Conservation (phyloP, 2,329 filamentous ascomycete genomes). For the Cladosporium velox region DNA sequence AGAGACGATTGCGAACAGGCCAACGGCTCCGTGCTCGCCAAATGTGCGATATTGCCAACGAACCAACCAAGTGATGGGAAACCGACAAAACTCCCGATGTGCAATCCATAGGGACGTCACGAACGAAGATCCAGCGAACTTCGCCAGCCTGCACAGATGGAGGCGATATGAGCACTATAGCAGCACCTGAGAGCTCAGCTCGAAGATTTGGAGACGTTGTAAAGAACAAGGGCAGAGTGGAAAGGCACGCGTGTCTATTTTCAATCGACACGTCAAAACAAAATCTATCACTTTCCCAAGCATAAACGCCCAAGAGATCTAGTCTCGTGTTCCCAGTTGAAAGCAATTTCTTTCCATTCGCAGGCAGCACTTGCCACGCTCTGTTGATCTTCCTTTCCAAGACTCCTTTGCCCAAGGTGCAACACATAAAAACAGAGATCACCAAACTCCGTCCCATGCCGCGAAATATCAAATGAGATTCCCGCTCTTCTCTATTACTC, state of each 20-base stretch:
- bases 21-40: not conserved
- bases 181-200: no score
- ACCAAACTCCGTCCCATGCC: not conserved
- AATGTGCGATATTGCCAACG: not conserved
- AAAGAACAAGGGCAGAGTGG: not conserved
- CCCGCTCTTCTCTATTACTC: conserved; percentile 36
- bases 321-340: not conserved
- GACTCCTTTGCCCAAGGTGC: not conserved
- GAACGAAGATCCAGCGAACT: not conserved
- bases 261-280: not conserved
- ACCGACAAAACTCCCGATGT: no score
- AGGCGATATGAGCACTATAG: no score
- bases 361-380: conserved; percentile 14
- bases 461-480: conserved; percentile 36
- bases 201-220: not conserved
- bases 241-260: not conserved
- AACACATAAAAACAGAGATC: not conserved
- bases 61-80: not conserved
- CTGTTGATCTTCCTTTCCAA: not conserved
- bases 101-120: no score
- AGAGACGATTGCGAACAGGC: not conserved
- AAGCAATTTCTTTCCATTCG: not conserved
- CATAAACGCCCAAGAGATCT: not conserved
- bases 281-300: not conserved
- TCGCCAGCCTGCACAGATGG: not conserved